Evolutionary conservation across 257 asterid species (phyloP).

Genomic region (Forsythia viridissima): DNA sequence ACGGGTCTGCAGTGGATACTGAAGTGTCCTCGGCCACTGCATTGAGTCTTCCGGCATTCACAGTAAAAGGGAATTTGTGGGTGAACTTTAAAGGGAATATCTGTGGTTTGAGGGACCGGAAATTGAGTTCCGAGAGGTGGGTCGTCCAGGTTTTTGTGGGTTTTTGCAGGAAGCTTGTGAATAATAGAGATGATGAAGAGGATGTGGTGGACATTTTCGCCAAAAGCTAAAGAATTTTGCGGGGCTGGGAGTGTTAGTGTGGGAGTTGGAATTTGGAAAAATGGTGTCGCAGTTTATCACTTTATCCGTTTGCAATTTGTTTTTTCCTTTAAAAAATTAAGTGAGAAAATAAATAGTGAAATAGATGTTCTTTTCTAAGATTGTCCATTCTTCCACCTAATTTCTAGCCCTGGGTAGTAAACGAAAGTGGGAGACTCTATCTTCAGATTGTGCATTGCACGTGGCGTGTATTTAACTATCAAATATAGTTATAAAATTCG

Average conservation of each 20-base stretch:
- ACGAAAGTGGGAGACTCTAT: too few species aligned
- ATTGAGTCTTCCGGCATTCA: conserved; percentile 30
- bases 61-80: conserved; percentile 1
- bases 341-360: too few species aligned
- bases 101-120: conserved; percentile 36
- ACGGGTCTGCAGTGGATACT: conserved; percentile 59
- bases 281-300: neutral
- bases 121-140: conserved; percentile 27
- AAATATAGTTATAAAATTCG: too few species aligned
- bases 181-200: conserved; percentile 44
- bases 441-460: too few species aligned
- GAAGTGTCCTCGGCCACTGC: conserved; percentile 64
- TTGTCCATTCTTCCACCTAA: too few species aligned
- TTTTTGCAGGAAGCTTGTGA: conserved; percentile 44
- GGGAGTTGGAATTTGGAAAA: neutral
- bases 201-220: conserved; percentile 51
- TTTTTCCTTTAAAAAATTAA: too few species aligned
- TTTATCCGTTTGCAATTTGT: neutral
- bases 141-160: conserved; percentile 35
- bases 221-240: neutral
- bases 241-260: neutral
- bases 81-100: conserved; percentile 30
- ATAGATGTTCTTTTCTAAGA: too few species aligned
- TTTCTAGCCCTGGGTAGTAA: too few species aligned
- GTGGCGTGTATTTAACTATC: too few species aligned